Evolutionary conservation across 2,329 filamentous ascomycete genomes (phyloP), one percentile per base, ranked within the genome.

Genomic region (Aspergillus alliaceus): DNA sequence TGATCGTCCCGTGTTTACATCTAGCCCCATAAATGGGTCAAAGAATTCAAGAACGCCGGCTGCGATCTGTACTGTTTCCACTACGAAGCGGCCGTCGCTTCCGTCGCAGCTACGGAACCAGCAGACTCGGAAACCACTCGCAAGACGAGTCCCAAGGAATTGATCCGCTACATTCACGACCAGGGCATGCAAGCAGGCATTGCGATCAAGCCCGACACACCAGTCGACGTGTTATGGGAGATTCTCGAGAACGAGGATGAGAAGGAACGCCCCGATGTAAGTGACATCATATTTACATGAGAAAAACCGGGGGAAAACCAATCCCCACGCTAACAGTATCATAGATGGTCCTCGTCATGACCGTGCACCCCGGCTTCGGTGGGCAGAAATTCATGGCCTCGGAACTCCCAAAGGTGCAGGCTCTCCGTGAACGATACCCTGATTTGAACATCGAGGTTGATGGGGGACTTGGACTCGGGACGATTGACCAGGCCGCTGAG

Each of bases 11-110:
- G 20, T 48, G 29, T 24, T 8, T 12, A 34, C 40, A 48, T n/a
- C 8, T 46, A 95, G 93, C 95, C 95, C 65, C 96, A 98, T 82
- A 93, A 92, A 83, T 99, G 95, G 95, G 93, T 97, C 68, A 90
- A 90, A 72, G 91, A 96, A 61, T 98, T 99, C 81, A 87, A 95
- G 75, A 87, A 90, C 53, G 95, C 92, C 59, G 95, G 95, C 53
- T 97, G 93, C 77, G 92, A 99, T 76, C 84, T 99, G n/a, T 99
- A 99, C 82, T 98, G 95, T 82, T 99, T 99, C 82, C 95, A 99
- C 82, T 98, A 98, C 78, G 95, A 99, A 79, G 95, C 95, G 25
- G 95, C 95, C 62, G 84, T 95, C 49, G 77, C 80, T 65, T 96
- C 91, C 51, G 90, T 90, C 42, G 91, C 90, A 34, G 92, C 93